Evolutionary conservation across 2,329 filamentous ascomycete genomes (phyloP).

Genomic region (Zymoseptoria passerinii): DNA sequence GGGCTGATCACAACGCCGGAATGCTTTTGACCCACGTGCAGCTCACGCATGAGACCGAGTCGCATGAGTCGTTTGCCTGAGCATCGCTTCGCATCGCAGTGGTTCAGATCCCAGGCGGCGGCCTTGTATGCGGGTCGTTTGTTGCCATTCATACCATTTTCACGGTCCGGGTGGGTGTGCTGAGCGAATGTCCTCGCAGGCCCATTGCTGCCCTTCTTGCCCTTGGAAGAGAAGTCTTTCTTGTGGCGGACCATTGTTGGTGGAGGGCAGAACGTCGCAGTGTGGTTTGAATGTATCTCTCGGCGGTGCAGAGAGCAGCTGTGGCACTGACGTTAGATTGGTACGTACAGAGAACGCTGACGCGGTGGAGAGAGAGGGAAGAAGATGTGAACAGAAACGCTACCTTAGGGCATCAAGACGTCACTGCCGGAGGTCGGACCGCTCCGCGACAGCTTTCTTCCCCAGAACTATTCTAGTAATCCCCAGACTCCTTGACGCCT

Average conservation of each 20-base stretch:
- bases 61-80: constrained; percentile 92
- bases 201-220: constrained; percentile 53
- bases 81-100: constrained; percentile 95
- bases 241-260: constrained; percentile 58
- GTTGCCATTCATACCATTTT: constrained; percentile 18
- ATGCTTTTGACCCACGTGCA: constrained; percentile 86
- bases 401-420: no score
- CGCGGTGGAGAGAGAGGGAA: no score
- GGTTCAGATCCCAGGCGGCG: constrained; percentile 94
- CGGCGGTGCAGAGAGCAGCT: no score
- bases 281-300: no score
- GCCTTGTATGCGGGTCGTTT: constrained; percentile 65
- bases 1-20: constrained; percentile 89
- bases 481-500: no score
- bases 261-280: no score
- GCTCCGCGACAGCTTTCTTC: no score
- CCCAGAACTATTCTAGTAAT: no score
- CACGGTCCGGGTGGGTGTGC: constrained; percentile 24
- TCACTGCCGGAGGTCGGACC: no score
- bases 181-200: constrained; percentile 23
- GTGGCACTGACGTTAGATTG: no score
- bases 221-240: constrained; percentile 70
- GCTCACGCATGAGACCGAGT: constrained; percentile 84
- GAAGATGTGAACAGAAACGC: no score
- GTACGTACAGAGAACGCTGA: no score